A percentile compares a stretch with the other conserved stretches of the same genome.
phyloP scores from a whole-genome alignment of 768 basidiomycete genomes.

The Lentinula sp. region DNA sequence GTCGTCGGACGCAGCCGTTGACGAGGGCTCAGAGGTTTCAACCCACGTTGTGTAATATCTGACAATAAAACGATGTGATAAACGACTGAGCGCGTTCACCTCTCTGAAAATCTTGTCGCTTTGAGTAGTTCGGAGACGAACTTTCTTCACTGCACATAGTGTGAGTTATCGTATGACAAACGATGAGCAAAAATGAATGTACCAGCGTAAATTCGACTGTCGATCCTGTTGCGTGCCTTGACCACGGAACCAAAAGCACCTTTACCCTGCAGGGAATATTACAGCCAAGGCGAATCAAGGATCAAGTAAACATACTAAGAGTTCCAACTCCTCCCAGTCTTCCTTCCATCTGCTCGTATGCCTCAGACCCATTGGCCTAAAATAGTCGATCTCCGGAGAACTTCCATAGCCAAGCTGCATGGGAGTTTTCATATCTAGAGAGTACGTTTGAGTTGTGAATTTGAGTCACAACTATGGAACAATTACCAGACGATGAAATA shows the following conservation, averaged over 20 bases:
- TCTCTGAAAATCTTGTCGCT: constrained; percentile 91
- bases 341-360: constrained; percentile 79
- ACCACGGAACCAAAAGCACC: constrained; percentile 94
- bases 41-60: constrained; percentile 91
- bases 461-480: background rate
- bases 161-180: background rate
- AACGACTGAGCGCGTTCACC: constrained; percentile 80
- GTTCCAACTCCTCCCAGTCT: constrained; percentile 91
- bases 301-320: constrained; percentile 43
- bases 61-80: constrained; percentile 88
- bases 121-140: constrained; percentile 64
- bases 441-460: background rate
- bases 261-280: constrained; percentile 52
- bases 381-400: constrained; percentile 68
- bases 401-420: constrained; percentile 25
- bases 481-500: background rate
- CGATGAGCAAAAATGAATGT: background rate
- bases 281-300: background rate
- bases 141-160: constrained; percentile 68
- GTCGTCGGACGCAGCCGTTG: constrained; percentile 43
- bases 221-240: constrained; percentile 87
- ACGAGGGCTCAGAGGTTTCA: constrained; percentile 55
- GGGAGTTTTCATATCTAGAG: constrained; percentile 42
- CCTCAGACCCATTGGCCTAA: constrained; percentile 30
- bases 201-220: constrained; percentile 81